These are phyloP conservation scores for Mycena filopes DNA, from an alignment of 768 basidiomycete species.

Conservation along the genomic window DNA sequence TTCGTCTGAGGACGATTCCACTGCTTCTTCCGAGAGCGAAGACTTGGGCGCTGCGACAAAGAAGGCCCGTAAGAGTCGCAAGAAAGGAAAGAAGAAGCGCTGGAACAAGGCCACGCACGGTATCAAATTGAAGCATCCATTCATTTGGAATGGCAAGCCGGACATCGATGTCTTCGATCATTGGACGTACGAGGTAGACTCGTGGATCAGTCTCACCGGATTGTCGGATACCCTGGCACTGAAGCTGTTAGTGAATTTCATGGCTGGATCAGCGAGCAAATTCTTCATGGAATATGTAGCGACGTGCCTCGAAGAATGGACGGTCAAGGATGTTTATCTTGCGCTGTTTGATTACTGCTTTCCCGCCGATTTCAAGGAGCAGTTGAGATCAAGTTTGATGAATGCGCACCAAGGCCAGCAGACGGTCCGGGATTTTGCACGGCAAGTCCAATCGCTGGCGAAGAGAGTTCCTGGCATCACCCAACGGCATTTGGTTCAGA, in stretches of 20 bases:
- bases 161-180: conserved; percentile 15
- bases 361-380: conserved; percentile 1
- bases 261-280: conserved; percentile 6
- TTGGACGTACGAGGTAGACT: conserved; percentile 14
- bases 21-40: neutral
- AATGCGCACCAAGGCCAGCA: conserved; percentile 1
- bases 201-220: conserved; percentile 7
- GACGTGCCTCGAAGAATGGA: neutral
- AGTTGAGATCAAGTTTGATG: neutral
- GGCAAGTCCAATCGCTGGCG: neutral
- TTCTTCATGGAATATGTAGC: conserved; percentile 16
- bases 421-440: neutral
- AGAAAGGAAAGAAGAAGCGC: neutral
- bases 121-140: conserved; percentile 7
- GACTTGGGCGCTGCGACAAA: neutral
- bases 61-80: neutral
- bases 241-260: conserved; percentile 15
- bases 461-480: neutral
- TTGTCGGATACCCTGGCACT: neutral
- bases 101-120: neutral
- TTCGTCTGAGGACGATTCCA: neutral
- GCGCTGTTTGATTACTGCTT: conserved; percentile 7
- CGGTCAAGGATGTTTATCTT: neutral
- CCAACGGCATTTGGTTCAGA: conserved; percentile 6
- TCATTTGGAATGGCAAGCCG: conserved; percentile 6